These are phyloP conservation scores for Heterobasidion occidentale DNA, from an alignment of 1,284 basidiomycete species.

Conservation along the genomic window DNA sequence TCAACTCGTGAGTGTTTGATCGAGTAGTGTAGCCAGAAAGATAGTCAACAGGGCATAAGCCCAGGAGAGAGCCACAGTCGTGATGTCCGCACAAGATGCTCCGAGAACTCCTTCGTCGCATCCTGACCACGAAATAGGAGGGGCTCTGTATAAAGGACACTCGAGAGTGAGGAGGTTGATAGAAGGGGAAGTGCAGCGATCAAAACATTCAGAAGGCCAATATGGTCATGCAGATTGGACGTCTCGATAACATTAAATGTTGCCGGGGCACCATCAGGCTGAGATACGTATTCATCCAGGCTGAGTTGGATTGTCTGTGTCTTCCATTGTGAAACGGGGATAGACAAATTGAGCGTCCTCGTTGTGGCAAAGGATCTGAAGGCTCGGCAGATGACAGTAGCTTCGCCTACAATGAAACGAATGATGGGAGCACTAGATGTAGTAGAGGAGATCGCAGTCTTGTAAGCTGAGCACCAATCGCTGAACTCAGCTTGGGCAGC, in stretches of 20 bases:
- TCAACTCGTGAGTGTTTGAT: conserved; percentile 35
- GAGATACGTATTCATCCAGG: conserved; percentile 3
- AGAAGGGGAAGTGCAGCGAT: conserved; percentile 13
- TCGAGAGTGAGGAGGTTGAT: conserved; percentile 1
- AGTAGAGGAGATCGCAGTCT: background rate
- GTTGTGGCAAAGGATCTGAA: conserved; percentile 16
- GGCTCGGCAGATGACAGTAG: conserved; percentile 23
- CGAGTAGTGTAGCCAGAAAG: conserved; percentile 32
- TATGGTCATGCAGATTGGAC: conserved; percentile 12
- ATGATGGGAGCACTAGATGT: conserved; percentile 13
- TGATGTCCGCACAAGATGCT: conserved; percentile 30
- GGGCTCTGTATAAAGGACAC: conserved; percentile 33
- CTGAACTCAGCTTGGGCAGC: conserved; percentile 19
- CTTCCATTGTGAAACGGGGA: conserved; percentile 21
- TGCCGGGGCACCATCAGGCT: conserved; percentile 4
- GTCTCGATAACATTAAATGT: conserved; percentile 14
- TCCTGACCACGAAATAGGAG: conserved; percentile 21
- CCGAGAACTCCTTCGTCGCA: conserved; percentile 23
- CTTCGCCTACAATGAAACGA: conserved; percentile 30
- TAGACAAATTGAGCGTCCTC: conserved; percentile 9
- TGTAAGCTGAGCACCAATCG: conserved; percentile 28
- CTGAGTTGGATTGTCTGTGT: conserved; percentile 1
- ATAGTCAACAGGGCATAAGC: conserved; percentile 30
- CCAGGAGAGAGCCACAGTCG: conserved; percentile 33
- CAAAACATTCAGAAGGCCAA: conserved; percentile 31